Conservation (phyloP, 306 rosid genomes). For the Notholithocarpus densiflorus region DNA sequence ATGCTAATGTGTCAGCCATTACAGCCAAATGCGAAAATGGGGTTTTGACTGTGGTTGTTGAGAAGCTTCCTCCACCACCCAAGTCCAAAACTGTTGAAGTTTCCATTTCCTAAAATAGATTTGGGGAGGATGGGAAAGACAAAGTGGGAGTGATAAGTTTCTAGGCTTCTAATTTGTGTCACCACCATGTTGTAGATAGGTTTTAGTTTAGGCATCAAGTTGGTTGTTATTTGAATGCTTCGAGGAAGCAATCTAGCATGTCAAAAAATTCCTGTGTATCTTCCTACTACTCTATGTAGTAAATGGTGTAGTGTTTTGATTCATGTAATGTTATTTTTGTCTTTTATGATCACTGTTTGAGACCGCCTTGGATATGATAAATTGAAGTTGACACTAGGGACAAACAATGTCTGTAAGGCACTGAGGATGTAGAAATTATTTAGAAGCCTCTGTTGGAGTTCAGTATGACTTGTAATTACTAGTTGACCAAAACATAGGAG, state of each 20-base stretch:
- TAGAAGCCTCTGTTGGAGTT: too few species aligned
- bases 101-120: constrained; percentile 30
- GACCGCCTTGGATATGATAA: too few species aligned
- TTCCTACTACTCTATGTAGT: neutral
- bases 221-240: neutral
- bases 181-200: neutral
- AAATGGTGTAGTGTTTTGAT: neutral
- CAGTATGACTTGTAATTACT: too few species aligned
- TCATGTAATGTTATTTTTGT: neutral
- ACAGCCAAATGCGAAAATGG: constrained; percentile 68
- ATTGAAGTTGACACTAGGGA: too few species aligned
- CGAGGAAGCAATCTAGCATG: too few species aligned
- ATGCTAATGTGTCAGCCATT: constrained; percentile 46
- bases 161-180: neutral
- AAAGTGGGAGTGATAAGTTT: neutral
- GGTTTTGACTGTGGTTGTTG: constrained; percentile 51
- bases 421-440: too few species aligned
- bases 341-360: too few species aligned
- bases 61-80: constrained; percentile 58
- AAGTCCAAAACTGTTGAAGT: constrained; percentile 57
- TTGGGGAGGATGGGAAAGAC: neutral
- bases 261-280: too few species aligned
- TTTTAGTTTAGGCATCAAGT: neutral
- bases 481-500: too few species aligned
- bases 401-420: too few species aligned